phyloP scores from a whole-genome alignment of 352 stramenopile species.

The Saprolegnia parasitica region DNA sequence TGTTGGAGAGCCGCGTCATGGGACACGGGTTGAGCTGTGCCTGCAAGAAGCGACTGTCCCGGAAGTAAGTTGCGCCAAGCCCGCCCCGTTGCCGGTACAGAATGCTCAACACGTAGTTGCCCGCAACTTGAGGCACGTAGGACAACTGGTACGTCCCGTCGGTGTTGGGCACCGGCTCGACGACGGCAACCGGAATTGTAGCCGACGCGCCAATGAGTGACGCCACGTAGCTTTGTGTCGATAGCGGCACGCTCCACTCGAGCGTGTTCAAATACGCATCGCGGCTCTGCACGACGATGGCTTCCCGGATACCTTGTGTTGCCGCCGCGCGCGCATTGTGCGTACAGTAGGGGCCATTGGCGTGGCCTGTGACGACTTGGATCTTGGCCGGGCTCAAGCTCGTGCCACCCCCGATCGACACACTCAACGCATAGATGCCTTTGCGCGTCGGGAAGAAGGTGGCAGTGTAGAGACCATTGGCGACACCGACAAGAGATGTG shows the following conservation, averaged over 20 bases:
- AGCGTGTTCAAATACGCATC: conserved; percentile 91
- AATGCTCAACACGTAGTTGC: conserved; percentile 76
- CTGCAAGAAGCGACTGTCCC: conserved; percentile 78
- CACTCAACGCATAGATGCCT: conserved; percentile 52
- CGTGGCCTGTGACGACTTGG: conserved; percentile 68
- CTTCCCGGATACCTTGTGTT: conserved; percentile 56
- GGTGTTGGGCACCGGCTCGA: conserved; percentile 63
- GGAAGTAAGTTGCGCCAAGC: conserved; percentile 89
- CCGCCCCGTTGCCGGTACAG: conserved; percentile 74
- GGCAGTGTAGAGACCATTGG: conserved; percentile 74
- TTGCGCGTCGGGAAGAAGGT: conserved; percentile 78
- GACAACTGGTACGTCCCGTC: conserved; percentile 79
- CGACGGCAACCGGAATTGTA: conserved; percentile 45
- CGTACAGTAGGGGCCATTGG: conserved; percentile 54
- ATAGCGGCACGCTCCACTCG: conserved; percentile 65
- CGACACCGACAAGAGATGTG: neutral
- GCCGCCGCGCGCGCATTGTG: conserved; percentile 80
- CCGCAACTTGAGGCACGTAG: conserved; percentile 78
- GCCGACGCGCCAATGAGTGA: conserved; percentile 36
- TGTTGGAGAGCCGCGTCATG: conserved; percentile 31
- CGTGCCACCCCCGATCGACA: conserved; percentile 44
- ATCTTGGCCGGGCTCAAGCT: conserved; percentile 74
- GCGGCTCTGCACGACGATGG: conserved; percentile 84
- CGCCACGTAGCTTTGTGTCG: conserved; percentile 49
- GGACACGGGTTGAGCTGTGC: conserved; percentile 33